phyloP scores from a whole-genome alignment of 164 flowering plant species.

The Vitis amurensis region DNA sequence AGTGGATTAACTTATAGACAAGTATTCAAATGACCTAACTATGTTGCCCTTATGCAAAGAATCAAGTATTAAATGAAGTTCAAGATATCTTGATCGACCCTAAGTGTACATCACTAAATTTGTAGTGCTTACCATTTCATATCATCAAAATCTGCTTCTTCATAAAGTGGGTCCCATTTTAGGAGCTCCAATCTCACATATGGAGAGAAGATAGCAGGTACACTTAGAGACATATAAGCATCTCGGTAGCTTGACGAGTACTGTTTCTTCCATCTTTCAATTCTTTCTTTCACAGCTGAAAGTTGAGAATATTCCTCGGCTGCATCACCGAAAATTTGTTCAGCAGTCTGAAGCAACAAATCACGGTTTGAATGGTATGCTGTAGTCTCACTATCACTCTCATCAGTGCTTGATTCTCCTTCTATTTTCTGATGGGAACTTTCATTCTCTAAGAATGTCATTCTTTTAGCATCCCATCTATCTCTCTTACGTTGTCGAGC shows the following conservation, averaged over 20 bases:
- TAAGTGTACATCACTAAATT: too few species aligned
- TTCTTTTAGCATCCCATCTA: constrained; percentile 56
- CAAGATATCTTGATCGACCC: too few species aligned
- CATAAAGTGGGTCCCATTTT: constrained; percentile 93
- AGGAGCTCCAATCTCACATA: constrained; percentile 93
- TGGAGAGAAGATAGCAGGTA: constrained; percentile 83
- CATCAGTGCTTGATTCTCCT: constrained; percentile 98
- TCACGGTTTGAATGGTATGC: constrained; percentile 66
- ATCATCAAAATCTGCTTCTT: constrained; percentile 62
- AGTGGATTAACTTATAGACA: too few species aligned
- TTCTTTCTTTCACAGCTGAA: constrained; percentile 62
- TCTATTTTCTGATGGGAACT: constrained; percentile 48
- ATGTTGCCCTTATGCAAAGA: too few species aligned
- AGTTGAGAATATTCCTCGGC: constrained; percentile 78
- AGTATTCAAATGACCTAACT: too few species aligned
- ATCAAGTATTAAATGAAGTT: not conserved
- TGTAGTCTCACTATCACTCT: constrained; percentile 80
- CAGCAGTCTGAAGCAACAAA: constrained; percentile 68
- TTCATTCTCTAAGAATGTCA: constrained; percentile 48
- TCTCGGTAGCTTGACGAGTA: constrained; percentile 71
- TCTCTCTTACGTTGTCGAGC: constrained; percentile 62
- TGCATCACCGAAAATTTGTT: constrained; percentile 79
- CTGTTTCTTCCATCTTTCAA: constrained; percentile 75
- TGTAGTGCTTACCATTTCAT: constrained; percentile 72
- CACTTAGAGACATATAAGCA: constrained; percentile 83